Base-by-base conservation (phyloP, 345 rosid species). In the Populus alba region DNA sequence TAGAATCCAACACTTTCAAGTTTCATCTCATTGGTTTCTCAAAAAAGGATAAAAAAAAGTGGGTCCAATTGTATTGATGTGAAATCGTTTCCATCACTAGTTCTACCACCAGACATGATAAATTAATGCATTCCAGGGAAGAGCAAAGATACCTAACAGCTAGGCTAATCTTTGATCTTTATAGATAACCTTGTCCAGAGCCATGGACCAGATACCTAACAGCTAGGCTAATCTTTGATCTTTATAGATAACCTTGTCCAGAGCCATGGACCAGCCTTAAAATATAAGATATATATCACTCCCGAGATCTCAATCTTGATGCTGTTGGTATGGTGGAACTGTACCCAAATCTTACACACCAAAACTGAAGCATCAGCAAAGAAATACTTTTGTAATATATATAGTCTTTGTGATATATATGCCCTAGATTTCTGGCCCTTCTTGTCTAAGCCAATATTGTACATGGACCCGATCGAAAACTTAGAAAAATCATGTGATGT, bases 201-300 rank as follows among this genome's bases (percentile, higher is more conserved):
- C 12, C 71, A 35, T n/a, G 71, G 23, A 49, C 31, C 51, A 39
- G 23, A n/a, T n/a, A n/a, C n/a, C n/a, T n/a, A 27, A 68, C 81
- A 79, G 81, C 77, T 68, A 79, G 68, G 81, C 77, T 55, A 79
- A 79, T 79, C 77, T 66, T 66, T 25, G n/a, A 38, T 53, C 22
- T 53, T 63, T 49, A 25, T 45, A 38, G 57, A 38, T 5, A 15
- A 37, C 25, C 9, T 59, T 33, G 38, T 51, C 31, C 72, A 33
- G 20, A 35, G 67, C 12, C 71, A 35, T n/a, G 71, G 23, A 49
- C 31, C 51, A 39, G 23, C 47, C 38, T 4, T 29, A 10, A 7
- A 51, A 20, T 71, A 71, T 71, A 23, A 43, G 7, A n/a, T 17
- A 6, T 0, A 22, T 38, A 41, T 41, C 59, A 39, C 5, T 20